Evolutionary conservation across 148 eudicot genomes (phyloP), one percentile per base, ranked within the genome.

Genomic region (Rhododendron mucronatum): DNA sequence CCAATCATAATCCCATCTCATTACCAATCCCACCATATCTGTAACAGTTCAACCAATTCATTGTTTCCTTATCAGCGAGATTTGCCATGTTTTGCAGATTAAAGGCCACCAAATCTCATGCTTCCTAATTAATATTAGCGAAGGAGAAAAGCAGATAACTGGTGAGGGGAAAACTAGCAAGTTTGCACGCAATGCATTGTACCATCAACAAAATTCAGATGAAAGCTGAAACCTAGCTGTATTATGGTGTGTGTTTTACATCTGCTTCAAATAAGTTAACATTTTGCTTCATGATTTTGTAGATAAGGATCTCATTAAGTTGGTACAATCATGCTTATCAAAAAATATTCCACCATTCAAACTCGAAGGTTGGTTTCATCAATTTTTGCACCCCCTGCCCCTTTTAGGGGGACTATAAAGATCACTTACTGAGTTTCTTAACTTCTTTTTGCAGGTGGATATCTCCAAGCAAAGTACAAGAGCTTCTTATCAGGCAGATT

Each of bases 381-480:
- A 28, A 18, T 53, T 5, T 16, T 30, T 53, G 39, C 67, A 23
- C 21, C 33, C 57, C 75, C 33, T 13, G 9, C 80, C 33, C 7
- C 35, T 13, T 41, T 53, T 35, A 4, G 6, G 51, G 28, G 5
- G 20, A 50, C 18, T 12, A 53, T 21, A 12, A 51, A 53, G 85
- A 39, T 57, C 26, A 30, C 44, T 41, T 55, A 35, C 12, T 37
- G 57, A 48, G 28, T 80, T 23, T 44, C 39, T 73, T 23, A 44
- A 53, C 69, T 65, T 71, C 14, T 13, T 65, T 65, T 87, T 85
- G 81, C 87, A 88, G 90, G 90, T 69, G 87, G 85, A 88, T 83
- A 67, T 53, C 88, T 88, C 57, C 85, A 63, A 78, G 48, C 47
- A 47, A 85, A 50, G 78, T 88, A 88, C 78, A 76, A 78, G 82